phyloP scores from a whole-genome alignment of 139 green algal genomes.

The Ulvella scutata region DNA sequence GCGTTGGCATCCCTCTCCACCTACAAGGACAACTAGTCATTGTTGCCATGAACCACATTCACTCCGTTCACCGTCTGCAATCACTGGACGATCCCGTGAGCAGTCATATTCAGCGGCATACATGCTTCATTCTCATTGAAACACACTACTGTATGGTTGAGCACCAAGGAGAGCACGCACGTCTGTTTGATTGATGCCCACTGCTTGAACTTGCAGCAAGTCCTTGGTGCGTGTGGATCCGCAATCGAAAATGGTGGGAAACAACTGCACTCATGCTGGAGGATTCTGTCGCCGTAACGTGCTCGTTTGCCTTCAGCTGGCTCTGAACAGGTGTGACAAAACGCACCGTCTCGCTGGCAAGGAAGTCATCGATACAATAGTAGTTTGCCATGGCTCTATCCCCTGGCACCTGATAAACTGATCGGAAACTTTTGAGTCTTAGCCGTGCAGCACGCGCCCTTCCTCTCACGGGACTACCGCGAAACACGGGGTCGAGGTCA shows the following conservation, averaged over 20 bases:
- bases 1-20: not conserved
- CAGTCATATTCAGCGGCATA: not conserved
- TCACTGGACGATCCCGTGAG: not conserved
- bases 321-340: not conserved
- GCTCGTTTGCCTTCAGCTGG: not conserved
- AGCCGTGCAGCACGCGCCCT: too few relatives aligned
- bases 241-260: not conserved
- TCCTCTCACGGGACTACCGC: too few relatives aligned
- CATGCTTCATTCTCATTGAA: not conserved
- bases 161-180: not conserved
- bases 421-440: too few relatives aligned
- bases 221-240: not conserved
- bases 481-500: too few relatives aligned
- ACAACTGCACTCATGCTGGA: not conserved
- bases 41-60: not conserved
- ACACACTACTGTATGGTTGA: not conserved
- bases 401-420: too few relatives aligned
- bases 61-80: not conserved
- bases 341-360: not conserved
- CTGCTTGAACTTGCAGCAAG: not conserved
- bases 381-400: not conserved
- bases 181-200: not conserved
- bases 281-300: not conserved
- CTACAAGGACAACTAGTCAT: not conserved
- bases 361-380: not conserved